A percentile compares a stretch with the other conserved stretches of the same genome.
phyloP scores from a whole-genome alignment of 2,329 filamentous ascomycete genomes.

The Cyclaneusma minus region DNA sequence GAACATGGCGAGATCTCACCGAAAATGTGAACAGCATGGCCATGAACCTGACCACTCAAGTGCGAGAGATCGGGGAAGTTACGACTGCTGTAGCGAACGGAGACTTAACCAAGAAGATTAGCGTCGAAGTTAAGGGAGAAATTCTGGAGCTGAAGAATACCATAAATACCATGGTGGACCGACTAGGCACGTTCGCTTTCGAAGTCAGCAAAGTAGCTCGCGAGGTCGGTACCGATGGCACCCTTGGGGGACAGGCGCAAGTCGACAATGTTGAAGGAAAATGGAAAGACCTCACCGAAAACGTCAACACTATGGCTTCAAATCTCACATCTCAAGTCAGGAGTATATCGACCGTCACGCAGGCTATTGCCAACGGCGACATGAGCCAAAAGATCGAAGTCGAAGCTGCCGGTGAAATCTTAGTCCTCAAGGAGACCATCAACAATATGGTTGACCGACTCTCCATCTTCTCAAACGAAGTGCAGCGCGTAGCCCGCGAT shows the following conservation, averaged over 20 bases:
- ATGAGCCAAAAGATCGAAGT: constrained; percentile 95
- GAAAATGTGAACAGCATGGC: constrained; percentile 97
- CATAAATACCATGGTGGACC: constrained; percentile 98
- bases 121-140: constrained; percentile 84
- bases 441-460: constrained; percentile 97
- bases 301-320: constrained; percentile 64
- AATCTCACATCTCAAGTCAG: constrained; percentile 62
- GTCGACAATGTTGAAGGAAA: constrained; percentile 94
- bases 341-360: constrained; percentile 85
- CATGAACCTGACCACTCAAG: constrained; percentile 93
- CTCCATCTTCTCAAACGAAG: constrained; percentile 89
- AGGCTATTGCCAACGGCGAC: constrained; percentile 88
- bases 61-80: constrained; percentile 92
- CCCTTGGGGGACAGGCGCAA: constrained; percentile 81
- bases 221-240: constrained; percentile 92
- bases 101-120: constrained; percentile 91
- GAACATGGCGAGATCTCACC: constrained; percentile 92
- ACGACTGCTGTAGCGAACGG: constrained; percentile 90
- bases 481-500: constrained; percentile 89
- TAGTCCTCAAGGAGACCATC: constrained; percentile 88
- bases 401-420: constrained; percentile 86
- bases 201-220: constrained; percentile 91
- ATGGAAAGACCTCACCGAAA: constrained; percentile 93
- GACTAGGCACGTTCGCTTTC: constrained; percentile 86
- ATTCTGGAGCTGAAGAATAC: constrained; percentile 92